Percentiles rank a stretch among this genome's conserved stretches.
These are phyloP conservation scores for Psilocybe cubensis DNA, from an alignment of 768 basidiomycete species.

Conservation along the genomic window DNA sequence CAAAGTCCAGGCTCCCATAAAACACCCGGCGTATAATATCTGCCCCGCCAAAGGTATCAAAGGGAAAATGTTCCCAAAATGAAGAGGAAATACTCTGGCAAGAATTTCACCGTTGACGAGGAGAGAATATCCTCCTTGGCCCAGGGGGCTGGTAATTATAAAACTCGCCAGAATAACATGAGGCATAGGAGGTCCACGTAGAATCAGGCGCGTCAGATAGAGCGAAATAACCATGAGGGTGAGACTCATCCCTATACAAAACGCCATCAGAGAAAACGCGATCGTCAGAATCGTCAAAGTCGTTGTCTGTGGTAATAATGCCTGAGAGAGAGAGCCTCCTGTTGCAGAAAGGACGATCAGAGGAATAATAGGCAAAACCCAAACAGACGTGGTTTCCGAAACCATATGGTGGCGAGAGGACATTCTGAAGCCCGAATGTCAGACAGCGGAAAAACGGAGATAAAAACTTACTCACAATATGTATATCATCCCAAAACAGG, in stretches of 20 bases:
- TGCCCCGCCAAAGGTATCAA: constrained; percentile 28
- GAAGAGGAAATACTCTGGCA: constrained; percentile 32
- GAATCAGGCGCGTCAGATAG: constrained; percentile 59
- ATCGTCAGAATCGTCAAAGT: constrained; percentile 55
- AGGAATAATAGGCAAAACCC: constrained; percentile 76
- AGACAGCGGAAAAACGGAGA: constrained; percentile 20
- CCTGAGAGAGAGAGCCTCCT: constrained; percentile 57
- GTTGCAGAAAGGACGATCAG: constrained; percentile 69
- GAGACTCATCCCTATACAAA: constrained; percentile 55
- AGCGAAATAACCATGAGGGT: constrained; percentile 65
- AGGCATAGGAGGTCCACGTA: constrained; percentile 53
- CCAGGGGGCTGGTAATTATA: constrained; percentile 69
- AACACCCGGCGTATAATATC: constrained; percentile 44
- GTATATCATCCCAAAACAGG: constrained; percentile 21
- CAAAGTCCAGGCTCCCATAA: constrained; percentile 48
- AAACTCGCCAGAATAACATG: constrained; percentile 56
- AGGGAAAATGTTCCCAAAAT: constrained; percentile 40
- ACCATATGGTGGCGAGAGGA: constrained; percentile 55
- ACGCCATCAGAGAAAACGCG: constrained; percentile 50
- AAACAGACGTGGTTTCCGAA: constrained; percentile 56
- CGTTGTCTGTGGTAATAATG: constrained; percentile 45
- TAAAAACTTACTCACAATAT: constrained; percentile 24
- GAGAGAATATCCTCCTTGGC: constrained; percentile 61
- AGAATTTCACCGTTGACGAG: constrained; percentile 54
- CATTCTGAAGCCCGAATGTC: constrained; percentile 43